A percentile compares a stretch with the other conserved stretches of the same genome.
Conservation (phyloP, 208 protist genomes). For the Naegleria gruberi region DNA sequence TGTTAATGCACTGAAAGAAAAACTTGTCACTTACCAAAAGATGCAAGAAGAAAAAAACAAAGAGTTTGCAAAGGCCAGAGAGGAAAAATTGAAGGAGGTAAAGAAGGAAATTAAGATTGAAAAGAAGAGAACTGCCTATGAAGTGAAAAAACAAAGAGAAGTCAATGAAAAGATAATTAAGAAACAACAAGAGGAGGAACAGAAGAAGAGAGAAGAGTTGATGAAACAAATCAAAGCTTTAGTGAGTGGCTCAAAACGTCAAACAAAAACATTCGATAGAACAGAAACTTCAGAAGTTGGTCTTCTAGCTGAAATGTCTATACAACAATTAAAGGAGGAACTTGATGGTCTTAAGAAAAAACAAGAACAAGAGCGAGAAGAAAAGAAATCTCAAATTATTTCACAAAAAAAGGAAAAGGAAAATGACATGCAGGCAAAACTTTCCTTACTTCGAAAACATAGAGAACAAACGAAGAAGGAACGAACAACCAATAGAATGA, state of each 20-base stretch:
- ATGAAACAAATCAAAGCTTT: slow-evolving; percentile 41
- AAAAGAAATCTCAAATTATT: slow-evolving; percentile 30
- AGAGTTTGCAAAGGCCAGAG: slow-evolving; percentile 3
- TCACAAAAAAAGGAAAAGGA: slow-evolving; percentile 34
- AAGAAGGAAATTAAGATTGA: background rate
- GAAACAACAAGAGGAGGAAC: slow-evolving; percentile 25
- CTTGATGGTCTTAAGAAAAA: background rate
- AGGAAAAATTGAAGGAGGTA: background rate
- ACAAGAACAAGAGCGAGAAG: slow-evolving; percentile 16
- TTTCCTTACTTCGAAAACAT: background rate
- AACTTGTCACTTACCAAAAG: background rate
- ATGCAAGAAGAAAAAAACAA: background rate
- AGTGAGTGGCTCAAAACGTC: slow-evolving; percentile 28
- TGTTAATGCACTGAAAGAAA: background rate
- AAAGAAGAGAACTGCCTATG: background rate
- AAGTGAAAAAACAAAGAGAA: slow-evolving; percentile 12
- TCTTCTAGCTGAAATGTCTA: slow-evolving; percentile 37
- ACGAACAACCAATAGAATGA: background rate
- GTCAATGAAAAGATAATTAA: background rate
- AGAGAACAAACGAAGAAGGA: slow-evolving; percentile 17
- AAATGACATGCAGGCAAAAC: slow-evolving; percentile 12
- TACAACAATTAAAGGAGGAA: slow-evolving; percentile 36
- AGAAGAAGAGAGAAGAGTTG: slow-evolving; percentile 16
- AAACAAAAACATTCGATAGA: slow-evolving; percentile 28
- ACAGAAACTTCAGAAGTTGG: slow-evolving; percentile 28